Evolutionary conservation across 1,284 basidiomycete genomes (phyloP).

Genomic region (Ustilago esculenta): DNA sequence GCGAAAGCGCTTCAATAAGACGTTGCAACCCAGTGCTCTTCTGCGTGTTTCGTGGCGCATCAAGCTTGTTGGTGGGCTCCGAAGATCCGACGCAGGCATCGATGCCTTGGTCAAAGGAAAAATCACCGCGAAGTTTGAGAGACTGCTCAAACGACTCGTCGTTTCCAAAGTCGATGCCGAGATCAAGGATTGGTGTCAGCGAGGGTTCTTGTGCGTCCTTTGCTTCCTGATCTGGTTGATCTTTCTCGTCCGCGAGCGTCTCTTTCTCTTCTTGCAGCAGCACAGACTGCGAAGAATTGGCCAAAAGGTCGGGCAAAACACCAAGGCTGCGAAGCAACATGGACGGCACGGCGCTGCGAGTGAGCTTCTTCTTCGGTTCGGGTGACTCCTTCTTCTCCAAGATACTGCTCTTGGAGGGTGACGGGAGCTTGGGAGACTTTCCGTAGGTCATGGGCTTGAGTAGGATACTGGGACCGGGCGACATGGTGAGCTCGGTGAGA

Average conservation of each 20-base stretch:
- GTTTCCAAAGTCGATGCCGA: slow-evolving; percentile 44
- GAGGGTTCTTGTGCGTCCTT: slow-evolving; percentile 37
- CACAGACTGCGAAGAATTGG: slow-evolving; percentile 7
- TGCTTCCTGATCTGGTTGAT: background rate
- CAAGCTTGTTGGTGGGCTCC: background rate
- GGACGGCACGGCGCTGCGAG: slow-evolving; percentile 44
- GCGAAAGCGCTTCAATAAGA: slow-evolving; percentile 32
- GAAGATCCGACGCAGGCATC: slow-evolving; percentile 6
- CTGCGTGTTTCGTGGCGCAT: background rate
- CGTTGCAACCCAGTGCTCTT: slow-evolving; percentile 29
- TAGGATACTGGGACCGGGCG: slow-evolving; percentile 43
- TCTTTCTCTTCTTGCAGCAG: slow-evolving; percentile 7
- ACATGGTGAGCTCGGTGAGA: slow-evolving; percentile 42
- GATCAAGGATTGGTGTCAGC: slow-evolving; percentile 49
- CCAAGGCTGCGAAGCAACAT: slow-evolving; percentile 48
- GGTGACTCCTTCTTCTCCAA: slow-evolving; percentile 3
- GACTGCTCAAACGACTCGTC: slow-evolving; percentile 31
- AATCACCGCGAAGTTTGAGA: slow-evolving; percentile 30
- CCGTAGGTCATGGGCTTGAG: slow-evolving; percentile 39
- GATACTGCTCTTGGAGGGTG: slow-evolving; percentile 10
- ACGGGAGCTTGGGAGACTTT: slow-evolving; percentile 27
- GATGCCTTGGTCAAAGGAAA: slow-evolving; percentile 24
- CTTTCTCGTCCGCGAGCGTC: slow-evolving; percentile 3
- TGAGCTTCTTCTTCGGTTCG: slow-evolving; percentile 37
- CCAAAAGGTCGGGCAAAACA: slow-evolving; percentile 23